Evolutionary conservation across 148 eudicot genomes (phyloP), one percentile per base, ranked within the genome.

Genomic region (Diospyros kaki): DNA sequence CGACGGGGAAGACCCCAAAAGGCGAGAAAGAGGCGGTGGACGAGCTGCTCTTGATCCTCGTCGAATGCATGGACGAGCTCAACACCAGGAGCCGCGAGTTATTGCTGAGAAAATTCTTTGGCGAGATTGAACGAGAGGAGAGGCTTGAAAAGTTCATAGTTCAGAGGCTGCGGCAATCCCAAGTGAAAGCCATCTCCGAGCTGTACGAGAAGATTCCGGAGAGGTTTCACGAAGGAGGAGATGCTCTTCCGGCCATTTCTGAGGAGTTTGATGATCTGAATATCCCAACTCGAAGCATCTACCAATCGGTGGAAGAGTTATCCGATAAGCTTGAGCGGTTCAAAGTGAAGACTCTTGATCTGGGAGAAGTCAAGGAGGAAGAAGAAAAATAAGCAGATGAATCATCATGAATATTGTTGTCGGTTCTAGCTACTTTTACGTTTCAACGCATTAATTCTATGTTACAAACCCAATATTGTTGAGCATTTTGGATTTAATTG

Each of bases 241-340:
- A 28, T 28, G 28, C 0, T 28, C 28, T 28, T 28, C 28, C 28
- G 28, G 28, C 28, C 28, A 28, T 28, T 7, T 6, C 54, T 7
- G 62, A 15, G 41, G 61, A 38, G 62, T 9, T 13, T 9, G 64
- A 58, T n/a, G 3, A 58, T 13, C n/a, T 2, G 3, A 14, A 58
- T 2, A 3, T 7, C 15, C 39, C 40, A 1, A 50, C 66, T 9
- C 59, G 74, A 14, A 53, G 11, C 6, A 46, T 18, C 8, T 44
- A 55, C 51, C 3, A 12, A 68, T 54, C 71, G 7, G 54, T 51
- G 7, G 58, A 77, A 1, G 80, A 77, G 14, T 50, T 61, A 17
- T 69, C 55, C 1, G 13, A n/a, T 1, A 77, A 77, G 62, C 80
- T 77, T 15, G 80, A 72, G 17, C 28, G 80, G 0, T 77, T 77